Conservation (phyloP, 2,329 filamentous ascomycete species). For the Ceratocystis albifundus region DNA sequence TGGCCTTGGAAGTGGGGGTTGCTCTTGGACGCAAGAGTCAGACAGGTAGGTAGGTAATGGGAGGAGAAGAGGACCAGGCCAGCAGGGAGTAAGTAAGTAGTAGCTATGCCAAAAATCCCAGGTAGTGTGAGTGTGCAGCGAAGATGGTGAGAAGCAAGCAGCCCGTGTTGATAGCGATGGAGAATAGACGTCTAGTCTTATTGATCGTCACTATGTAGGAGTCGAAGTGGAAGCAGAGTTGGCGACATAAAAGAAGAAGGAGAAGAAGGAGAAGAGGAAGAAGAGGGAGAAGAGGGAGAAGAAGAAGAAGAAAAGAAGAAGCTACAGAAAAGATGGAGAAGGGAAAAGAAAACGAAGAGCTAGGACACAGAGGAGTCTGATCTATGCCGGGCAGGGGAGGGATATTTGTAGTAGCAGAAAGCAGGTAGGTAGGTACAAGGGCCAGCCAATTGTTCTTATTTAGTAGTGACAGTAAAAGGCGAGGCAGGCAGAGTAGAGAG, state of each 20-base stretch:
- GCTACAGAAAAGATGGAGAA: not conserved
- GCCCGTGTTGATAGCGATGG: not conserved
- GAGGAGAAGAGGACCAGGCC: not conserved
- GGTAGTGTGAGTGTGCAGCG: not conserved
- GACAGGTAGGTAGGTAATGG: not conserved
- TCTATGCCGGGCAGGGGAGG: not conserved
- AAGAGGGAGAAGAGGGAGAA: not conserved
- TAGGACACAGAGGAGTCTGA: conserved; percentile 1
- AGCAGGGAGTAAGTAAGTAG: not conserved
- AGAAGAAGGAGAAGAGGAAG: not conserved
- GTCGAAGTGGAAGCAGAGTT: not conserved
- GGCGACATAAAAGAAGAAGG: not conserved
- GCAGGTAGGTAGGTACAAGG: not conserved
- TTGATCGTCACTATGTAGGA: not conserved
- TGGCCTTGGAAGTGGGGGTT: conserved; percentile 10
- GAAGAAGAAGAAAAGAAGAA: not conserved
- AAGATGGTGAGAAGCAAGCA: not conserved
- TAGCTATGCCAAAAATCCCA: not conserved
- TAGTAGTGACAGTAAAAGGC: conserved; percentile 7
- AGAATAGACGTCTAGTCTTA: not conserved
- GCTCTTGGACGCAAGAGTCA: not conserved
- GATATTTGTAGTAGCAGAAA: not conserved
- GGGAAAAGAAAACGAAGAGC: not conserved
- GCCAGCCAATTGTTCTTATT: not conserved
- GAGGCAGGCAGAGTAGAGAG: not conserved